Percentiles rank a stretch among this genome's conserved stretches.
These are phyloP conservation scores for Myxozyma melibiosi DNA, from an alignment of 805 yeast genomes.

Conservation along the genomic window DNA sequence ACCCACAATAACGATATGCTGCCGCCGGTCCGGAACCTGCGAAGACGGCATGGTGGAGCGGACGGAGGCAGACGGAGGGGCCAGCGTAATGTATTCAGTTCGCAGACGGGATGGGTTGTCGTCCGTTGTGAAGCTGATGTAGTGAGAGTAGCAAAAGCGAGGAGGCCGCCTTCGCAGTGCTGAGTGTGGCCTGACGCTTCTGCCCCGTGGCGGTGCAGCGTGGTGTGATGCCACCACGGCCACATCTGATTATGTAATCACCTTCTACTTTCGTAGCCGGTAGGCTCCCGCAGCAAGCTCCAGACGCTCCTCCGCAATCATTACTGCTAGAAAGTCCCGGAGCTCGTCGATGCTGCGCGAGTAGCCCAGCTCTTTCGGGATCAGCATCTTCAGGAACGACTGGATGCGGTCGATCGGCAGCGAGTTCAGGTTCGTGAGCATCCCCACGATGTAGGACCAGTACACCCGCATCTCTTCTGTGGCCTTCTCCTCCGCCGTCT, in stretches of 20 bases:
- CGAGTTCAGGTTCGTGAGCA: slow-evolving; percentile 59
- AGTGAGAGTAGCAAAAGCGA: slow-evolving; percentile 6
- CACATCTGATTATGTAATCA: not conserved
- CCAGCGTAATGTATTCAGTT: not conserved
- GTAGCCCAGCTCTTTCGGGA: slow-evolving; percentile 54
- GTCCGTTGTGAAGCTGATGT: slow-evolving; percentile 2
- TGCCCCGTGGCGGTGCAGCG: slow-evolving; percentile 1
- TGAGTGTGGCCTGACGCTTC: slow-evolving; percentile 15
- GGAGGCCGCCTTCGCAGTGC: slow-evolving; percentile 2
- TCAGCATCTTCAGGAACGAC: slow-evolving; percentile 56
- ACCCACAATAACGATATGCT: slow-evolving; percentile 82
- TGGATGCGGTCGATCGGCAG: slow-evolving; percentile 54
- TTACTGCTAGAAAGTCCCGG: slow-evolving; percentile 46
- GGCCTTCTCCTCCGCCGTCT: slow-evolving; percentile 39
- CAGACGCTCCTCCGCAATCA: slow-evolving; percentile 51
- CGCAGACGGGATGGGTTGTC: not conserved
- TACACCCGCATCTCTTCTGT: slow-evolving; percentile 43
- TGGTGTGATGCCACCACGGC: slow-evolving; percentile 4
- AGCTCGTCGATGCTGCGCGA: slow-evolving; percentile 48
- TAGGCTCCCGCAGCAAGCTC: slow-evolving; percentile 44
- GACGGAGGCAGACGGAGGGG: slow-evolving; percentile 15
- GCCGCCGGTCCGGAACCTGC: slow-evolving; percentile 22
- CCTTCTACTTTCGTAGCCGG: slow-evolving; percentile 38
- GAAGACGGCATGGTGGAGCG: slow-evolving; percentile 11
- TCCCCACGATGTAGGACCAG: slow-evolving; percentile 54